A percentile compares a stretch with the other conserved stretches of the same genome.
These are phyloP conservation scores for Prunus dulcis DNA, from an alignment of 306 rosid species.

Conservation along the genomic window DNA sequence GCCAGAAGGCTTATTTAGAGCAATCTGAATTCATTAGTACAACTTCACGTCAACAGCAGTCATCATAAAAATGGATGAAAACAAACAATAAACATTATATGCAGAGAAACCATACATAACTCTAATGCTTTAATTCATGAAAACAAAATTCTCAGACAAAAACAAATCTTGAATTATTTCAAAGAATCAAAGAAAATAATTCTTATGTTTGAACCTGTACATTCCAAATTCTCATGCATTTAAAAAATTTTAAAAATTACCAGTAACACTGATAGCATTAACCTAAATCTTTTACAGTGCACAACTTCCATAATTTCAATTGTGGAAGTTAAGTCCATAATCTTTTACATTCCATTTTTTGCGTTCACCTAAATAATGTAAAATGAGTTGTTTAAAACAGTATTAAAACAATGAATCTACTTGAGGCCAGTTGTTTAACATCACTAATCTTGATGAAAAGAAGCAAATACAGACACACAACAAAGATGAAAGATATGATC, in stretches of 20 bases:
- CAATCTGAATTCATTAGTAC: conserved; percentile 53
- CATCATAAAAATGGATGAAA: conserved; percentile 12
- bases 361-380: background rate
- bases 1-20: conserved; percentile 83
- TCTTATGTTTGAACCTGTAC: background rate
- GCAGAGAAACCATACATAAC: conserved; percentile 5
- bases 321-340: background rate
- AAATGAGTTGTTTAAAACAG: background rate
- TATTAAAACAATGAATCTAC: background rate
- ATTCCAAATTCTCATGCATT: too few species aligned
- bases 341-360: background rate
- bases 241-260: background rate
- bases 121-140: background rate
- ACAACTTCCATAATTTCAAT: background rate
- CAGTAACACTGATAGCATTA: background rate
- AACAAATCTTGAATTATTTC: background rate
- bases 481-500: background rate
- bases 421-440: background rate
- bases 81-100: background rate
- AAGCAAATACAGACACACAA: conserved; percentile 2
- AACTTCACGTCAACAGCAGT: conserved; percentile 9
- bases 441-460: background rate
- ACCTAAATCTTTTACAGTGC: background rate
- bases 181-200: background rate
- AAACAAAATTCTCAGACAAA: background rate